These are phyloP conservation scores for Dactylellina sp. DNA, from an alignment of 2,329 filamentous ascomycete genomes.

Conservation along the genomic window DNA sequence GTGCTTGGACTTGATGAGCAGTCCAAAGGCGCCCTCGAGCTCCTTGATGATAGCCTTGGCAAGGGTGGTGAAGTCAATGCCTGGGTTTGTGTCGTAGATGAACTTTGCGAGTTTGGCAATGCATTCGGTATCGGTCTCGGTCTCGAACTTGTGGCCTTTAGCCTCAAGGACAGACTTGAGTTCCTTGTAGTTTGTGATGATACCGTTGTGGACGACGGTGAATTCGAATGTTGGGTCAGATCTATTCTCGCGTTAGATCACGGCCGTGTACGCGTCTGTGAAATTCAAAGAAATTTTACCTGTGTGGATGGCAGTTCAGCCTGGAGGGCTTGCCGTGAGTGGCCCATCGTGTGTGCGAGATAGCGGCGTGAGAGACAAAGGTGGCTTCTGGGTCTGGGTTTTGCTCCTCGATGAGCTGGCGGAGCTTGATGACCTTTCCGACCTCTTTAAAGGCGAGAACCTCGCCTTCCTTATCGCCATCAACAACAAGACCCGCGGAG, in stretches of 20 bases:
- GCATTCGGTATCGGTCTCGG: constrained; percentile 98
- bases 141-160: constrained; percentile 99
- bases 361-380: constrained; percentile 97
- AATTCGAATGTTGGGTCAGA: constrained; percentile 92
- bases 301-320: constrained; percentile 97
- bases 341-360: constrained; percentile 98
- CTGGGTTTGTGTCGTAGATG: constrained; percentile 92
- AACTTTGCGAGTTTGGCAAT: constrained; percentile 99
- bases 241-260: constrained; percentile 34
- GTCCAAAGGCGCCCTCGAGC: constrained; percentile 95
- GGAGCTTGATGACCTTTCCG: constrained; percentile 97
- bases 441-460: constrained; percentile 98
- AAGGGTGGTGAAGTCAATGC: constrained; percentile 94
- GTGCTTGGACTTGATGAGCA: constrained; percentile 97
- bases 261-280: too few relatives aligned
- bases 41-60: constrained; percentile 98
- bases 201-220: constrained; percentile 97
- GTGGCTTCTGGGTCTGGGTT: constrained; percentile 88
- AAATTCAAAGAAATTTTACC: constrained; percentile 69
- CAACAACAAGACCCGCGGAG: constrained; percentile 92
- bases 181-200: constrained; percentile 99
- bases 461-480: constrained; percentile 99
- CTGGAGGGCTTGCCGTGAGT: constrained; percentile 95
- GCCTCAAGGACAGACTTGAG: constrained; percentile 88
- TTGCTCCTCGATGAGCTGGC: constrained; percentile 86